Conservation (phyloP, 1,284 basidiomycete genomes). For the Schizophyllum amplum region DNA sequence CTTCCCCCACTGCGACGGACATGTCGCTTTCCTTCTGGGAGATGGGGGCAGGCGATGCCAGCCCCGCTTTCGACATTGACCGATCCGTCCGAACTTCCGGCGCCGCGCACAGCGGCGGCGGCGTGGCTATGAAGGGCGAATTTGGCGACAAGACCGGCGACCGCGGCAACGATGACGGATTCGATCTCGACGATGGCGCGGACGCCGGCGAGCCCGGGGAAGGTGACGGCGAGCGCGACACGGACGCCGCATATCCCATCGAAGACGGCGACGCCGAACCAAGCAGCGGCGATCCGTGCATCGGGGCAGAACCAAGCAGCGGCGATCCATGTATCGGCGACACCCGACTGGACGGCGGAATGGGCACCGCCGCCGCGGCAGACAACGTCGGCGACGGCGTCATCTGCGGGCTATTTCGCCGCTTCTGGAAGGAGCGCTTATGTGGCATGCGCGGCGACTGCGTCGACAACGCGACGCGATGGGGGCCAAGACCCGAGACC, state of each 20-base stretch:
- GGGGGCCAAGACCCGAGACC: background rate
- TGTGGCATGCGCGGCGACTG: background rate
- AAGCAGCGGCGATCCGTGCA: slow-evolving; percentile 21
- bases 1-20: background rate
- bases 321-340: slow-evolving; percentile 19
- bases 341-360: slow-evolving; percentile 7
- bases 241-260: slow-evolving; percentile 32
- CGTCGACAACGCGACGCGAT: background rate
- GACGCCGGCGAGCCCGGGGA: background rate
- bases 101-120: background rate
- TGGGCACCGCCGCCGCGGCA: slow-evolving; percentile 1
- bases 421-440: background rate
- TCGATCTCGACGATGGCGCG: background rate
- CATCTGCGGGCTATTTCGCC: background rate
- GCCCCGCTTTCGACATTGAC: background rate
- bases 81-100: background rate
- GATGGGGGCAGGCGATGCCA: background rate
- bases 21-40: background rate
- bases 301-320: slow-evolving; percentile 28
- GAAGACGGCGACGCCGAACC: slow-evolving; percentile 32
- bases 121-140: background rate
- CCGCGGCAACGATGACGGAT: background rate
- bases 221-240: slow-evolving; percentile 36
- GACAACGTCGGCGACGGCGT: background rate
- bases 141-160: background rate